These are phyloP conservation scores for Pseudoneurospora amorphoporcata DNA, from an alignment of 495 filamentous ascomycete genomes.

Conservation along the genomic window DNA sequence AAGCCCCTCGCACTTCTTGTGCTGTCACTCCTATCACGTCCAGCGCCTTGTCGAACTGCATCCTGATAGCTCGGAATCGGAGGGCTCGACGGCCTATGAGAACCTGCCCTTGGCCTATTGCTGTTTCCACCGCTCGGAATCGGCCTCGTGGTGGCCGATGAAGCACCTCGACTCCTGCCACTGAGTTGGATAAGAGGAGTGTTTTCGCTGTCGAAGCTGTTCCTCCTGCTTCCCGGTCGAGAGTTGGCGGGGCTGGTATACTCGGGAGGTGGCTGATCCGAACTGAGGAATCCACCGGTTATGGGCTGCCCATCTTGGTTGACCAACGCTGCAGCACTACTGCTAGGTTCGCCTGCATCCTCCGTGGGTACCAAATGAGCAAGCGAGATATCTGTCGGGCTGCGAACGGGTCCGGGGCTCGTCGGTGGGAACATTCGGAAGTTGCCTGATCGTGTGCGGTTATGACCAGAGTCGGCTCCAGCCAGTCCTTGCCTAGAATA, in stretches of 20 bases:
- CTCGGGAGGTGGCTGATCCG: constrained; percentile 50
- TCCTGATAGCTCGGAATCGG: constrained; percentile 61
- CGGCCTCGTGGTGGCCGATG: constrained; percentile 31
- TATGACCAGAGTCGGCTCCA: constrained; percentile 33
- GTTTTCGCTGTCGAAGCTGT: constrained; percentile 37
- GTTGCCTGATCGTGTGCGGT: constrained; percentile 48
- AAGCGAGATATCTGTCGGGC: constrained; percentile 94
- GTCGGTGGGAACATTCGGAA: constrained; percentile 58
- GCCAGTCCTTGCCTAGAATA: constrained; percentile 22
- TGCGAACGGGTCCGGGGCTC: constrained; percentile 81
- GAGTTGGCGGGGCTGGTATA: constrained; percentile 60
- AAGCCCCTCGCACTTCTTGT: constrained; percentile 10
- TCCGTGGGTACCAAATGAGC: constrained; percentile 64
- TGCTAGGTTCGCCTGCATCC: constrained; percentile 66
- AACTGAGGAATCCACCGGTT: constrained; percentile 24
- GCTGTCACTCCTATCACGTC: constrained; percentile 37
- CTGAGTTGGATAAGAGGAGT: constrained; percentile 27
- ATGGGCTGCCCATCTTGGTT: constrained; percentile 26
- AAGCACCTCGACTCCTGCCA: constrained; percentile 29
- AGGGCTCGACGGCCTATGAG: constrained; percentile 26
- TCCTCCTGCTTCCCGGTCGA: constrained; percentile 33
- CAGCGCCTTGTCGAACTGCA: constrained; percentile 43
- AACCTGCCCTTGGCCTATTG: background rate
- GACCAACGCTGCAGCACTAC: constrained; percentile 30
- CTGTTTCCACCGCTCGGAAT: constrained; percentile 9